Evolutionary conservation across 495 filamentous ascomycete species (phyloP), one percentile per base, ranked within the genome.

Genomic region (Daldinia decipiens): DNA sequence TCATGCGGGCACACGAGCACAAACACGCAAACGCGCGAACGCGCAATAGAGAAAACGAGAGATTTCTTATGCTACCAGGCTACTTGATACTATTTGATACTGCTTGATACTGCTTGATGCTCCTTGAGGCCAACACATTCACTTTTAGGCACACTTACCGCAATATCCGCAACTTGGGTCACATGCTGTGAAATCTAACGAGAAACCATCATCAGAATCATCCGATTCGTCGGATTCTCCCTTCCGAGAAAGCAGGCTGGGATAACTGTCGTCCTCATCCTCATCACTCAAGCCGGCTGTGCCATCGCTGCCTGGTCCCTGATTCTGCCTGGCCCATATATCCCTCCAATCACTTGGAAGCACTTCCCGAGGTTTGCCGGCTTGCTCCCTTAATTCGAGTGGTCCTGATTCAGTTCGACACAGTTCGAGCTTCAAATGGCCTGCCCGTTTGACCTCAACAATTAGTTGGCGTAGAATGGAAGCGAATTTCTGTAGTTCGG

Each of bases 371-470:
- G 62, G 72, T 12, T 72, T 73, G 5, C 74, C 79, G 8, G 34
- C 66, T 17, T 78, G 81, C 27, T 79, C 77, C 36, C 86, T 75
- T 24, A 88, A 40, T 67, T 87, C 82, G 19, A 89, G 69, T 12
- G 64, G 65, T 8, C 77, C 72, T 2, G 36, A 59, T 9, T 67
- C 79, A 6, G 71, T 65, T 40, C 81, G 68, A 5, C 79, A 76
- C 11, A 88, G 51, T 68, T 88, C 85, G 21, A 87, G 66, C 36
- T 80, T 79, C 7, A 78, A 70, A 38, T 79, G 75, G 8, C 67
- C 58, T 59, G 53, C 62, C 63, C 71, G 79, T 19, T 80, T 82
- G 40, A 83, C 74, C 1, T 74, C 77, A n/a, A 84, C 62, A 19
- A 90, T 79, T 38, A 79, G 76, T 26, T 76, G 73, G 11, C 34